Evolutionary conservation across 2,329 filamentous ascomycete genomes (phyloP).

Genomic region (Cercospora janseana): DNA sequence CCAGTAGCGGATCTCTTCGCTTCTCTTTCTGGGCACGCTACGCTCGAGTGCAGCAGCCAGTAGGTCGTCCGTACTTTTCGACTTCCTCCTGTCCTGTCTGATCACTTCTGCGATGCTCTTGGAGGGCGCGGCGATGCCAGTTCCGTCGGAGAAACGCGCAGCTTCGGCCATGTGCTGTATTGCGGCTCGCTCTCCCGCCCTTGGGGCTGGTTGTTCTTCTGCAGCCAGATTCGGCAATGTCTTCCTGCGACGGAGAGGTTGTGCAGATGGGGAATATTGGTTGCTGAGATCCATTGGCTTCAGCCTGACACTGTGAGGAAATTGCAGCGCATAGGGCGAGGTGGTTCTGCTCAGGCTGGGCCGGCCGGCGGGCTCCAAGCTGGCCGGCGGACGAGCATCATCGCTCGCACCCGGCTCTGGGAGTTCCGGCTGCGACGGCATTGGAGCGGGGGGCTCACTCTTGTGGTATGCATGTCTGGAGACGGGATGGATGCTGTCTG

Average conservation of each 20-base stretch:
- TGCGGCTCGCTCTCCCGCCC: constrained; percentile 14
- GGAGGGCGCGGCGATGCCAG: constrained; percentile 7
- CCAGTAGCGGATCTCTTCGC: constrained; percentile 40
- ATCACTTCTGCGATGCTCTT: constrained; percentile 15
- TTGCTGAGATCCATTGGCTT: constrained; percentile 39
- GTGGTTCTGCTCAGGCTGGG: constrained; percentile 24
- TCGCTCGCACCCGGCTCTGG: constrained; percentile 21
- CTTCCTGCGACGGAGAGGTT: constrained; percentile 32
- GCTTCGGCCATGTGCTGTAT: neutral
- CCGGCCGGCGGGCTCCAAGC: constrained; percentile 9
- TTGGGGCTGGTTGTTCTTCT: constrained; percentile 29
- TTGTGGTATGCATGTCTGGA: constrained; percentile 36
- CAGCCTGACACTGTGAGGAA: constrained; percentile 38
- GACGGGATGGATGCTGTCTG: constrained; percentile 6
- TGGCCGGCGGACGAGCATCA: constrained; percentile 6
- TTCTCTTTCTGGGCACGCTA: constrained; percentile 33
- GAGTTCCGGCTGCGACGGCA: constrained; percentile 24
- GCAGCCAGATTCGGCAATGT: constrained; percentile 36
- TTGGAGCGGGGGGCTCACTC: constrained; percentile 30
- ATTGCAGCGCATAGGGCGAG: constrained; percentile 40
- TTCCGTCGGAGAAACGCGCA: constrained; percentile 7
- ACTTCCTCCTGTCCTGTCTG: constrained; percentile 35
- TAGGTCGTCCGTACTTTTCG: constrained; percentile 38
- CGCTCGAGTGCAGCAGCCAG: constrained; percentile 19
- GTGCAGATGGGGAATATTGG: constrained; percentile 33